Evolutionary conservation across 192 early-diverging fungal genomes (phyloP), one percentile per base, ranked within the genome.

Genomic region (Coemansia aciculifera): DNA sequence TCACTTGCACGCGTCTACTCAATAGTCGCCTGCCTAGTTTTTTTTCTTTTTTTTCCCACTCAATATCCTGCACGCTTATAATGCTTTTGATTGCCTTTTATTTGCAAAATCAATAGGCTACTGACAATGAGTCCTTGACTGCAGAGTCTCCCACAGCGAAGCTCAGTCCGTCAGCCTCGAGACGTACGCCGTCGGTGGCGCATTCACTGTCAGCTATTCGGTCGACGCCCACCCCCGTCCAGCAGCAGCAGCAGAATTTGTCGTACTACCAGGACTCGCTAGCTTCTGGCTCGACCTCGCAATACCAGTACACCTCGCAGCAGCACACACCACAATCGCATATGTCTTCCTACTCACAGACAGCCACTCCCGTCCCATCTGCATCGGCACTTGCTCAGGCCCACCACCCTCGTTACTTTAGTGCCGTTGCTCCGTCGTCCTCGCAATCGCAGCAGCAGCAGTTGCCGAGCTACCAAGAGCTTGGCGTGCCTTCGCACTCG

Each of bases 201-300:
- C 71, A 79, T 39, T 63, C 72, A 37, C 56, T 79, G 49, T 64
- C 77, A 32, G 59, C 77, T 38, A 79, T 79, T 31, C 77, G 77
- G 59, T 79, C 78, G 17, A 72, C 78, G n/a, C 42, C 64, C 43
- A 63, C 39, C 40, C 46, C 65, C 1, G 34, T 63, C 31, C 64
- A 52, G 32, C 66, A 56, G n/a, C 62, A 66, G 24, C 64, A 57
- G 43, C 72, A 70, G 49, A 72, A 64, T 29, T 31, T 29, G 23
- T 66, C 63, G 34, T 62, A 77, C 36, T 67, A 78, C 21, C 62
- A 73, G 59, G 63, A 74, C 37, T 24, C 37, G 40, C 46, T 40
- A 5, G 37, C 29, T 37, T 5, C 65, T 38, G 36, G 52, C 39
- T 37, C 49, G n/a, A 24, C 49, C 27, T 39, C 65, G 59, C 67